Base-by-base conservation (phyloP, 805 yeast genomes). In the Saturnispora quitensis region DNA sequence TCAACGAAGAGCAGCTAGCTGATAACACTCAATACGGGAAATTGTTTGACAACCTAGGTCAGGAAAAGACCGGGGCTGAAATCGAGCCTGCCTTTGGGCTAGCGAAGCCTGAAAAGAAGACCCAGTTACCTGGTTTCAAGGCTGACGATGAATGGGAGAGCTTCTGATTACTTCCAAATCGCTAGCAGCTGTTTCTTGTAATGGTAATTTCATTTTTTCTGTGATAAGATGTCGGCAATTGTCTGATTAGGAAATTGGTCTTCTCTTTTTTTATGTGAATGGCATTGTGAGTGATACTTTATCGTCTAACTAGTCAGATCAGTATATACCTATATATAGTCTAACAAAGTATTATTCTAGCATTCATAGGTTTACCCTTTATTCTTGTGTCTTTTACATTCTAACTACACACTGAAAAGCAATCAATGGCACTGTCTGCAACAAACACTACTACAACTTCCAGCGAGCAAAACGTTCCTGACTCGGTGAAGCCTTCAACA, bases 71-170 rank as follows among this genome's bases (percentile, higher is more conserved):
- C 22, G 66, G 62, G 9, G 34, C 34, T 15, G 65, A 61, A 5
- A 71, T 80, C 17, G 78, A 75, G 52, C 81, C 84, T 24, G 89
- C 91, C 3, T 84, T 84, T 69, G 93, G 93, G 3, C 47, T 66
- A 55, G 60, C 69, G 43, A 79, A 71, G 62, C 89, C 90, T 24
- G 68, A 69, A 55, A 74, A 78, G 58, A 77, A 74, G 67, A 77
- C 86, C n/a, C 73, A 74, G 51, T 68, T 84, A 55, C 72, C 76
- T 40, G 79, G 87, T 40, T 60, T 76, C 33, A 68, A 75, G 40
- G 35, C 22, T 25, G 82, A 78, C 35, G 86, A 81, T 57, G 76
- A 77, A 52, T 84, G 89, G 89, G 88, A 83, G 63, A 81, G 76
- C 48, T 84, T 84, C 64, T 83, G 53, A 46, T n/a, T 9, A 12